Evolutionary conservation across 768 basidiomycete genomes (phyloP).

Genomic region (Baorangia bicolor): DNA sequence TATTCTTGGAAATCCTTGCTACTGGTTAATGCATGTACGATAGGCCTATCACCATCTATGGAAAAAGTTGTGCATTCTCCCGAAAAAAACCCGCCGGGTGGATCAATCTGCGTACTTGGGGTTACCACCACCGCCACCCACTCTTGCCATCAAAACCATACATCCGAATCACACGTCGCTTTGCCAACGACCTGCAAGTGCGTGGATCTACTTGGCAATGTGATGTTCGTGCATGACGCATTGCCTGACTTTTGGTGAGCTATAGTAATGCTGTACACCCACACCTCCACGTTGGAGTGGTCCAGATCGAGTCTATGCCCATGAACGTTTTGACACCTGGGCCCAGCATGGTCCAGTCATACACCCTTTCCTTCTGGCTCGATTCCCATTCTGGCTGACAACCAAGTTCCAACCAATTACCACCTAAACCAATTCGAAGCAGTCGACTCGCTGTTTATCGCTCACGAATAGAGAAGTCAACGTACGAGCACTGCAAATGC

Average conservation of each 20-base stretch:
- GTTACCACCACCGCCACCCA: too few relatives aligned
- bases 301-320: slow-evolving; percentile 8
- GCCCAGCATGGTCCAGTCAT: background rate
- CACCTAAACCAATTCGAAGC: background rate
- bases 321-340: background rate
- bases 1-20: background rate
- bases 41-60: background rate
- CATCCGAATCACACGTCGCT: background rate
- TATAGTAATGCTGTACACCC: slow-evolving; percentile 17
- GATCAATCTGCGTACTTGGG: background rate
- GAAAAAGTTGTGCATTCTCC: background rate
- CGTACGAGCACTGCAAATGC: slow-evolving; percentile 10
- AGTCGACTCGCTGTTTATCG: background rate
- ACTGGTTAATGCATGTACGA: background rate
- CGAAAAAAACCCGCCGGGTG: background rate
- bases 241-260: background rate
- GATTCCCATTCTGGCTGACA: slow-evolving; percentile 4
- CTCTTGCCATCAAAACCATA: background rate
- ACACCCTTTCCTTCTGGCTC: slow-evolving; percentile 7
- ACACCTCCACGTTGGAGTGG: slow-evolving; percentile 12
- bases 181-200: background rate
- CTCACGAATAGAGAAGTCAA: slow-evolving; percentile 8
- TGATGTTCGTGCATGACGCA: slow-evolving; percentile 12
- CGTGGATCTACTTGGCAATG: slow-evolving; percentile 24
- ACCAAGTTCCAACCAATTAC: background rate